Evolutionary conservation across 2,329 filamentous ascomycete species (phyloP).

Genomic region (Penicillium olsonii): DNA sequence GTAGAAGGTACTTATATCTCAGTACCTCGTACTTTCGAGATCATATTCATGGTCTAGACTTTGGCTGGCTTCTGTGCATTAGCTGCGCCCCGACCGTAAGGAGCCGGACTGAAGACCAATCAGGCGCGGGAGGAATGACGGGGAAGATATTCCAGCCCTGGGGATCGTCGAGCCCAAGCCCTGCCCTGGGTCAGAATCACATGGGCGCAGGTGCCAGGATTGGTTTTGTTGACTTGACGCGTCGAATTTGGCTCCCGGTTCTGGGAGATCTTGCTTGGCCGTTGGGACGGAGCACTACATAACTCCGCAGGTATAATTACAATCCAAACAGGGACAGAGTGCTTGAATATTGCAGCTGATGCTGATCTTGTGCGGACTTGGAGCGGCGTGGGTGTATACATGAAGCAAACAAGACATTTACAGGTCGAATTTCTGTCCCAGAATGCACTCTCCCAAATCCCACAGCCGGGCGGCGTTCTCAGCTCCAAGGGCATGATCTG

Average conservation of each 20-base stretch:
- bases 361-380: too few relatives aligned
- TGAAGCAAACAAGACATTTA: not conserved
- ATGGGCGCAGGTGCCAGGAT: not conserved
- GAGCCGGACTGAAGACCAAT: not conserved
- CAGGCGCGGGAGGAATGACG: not conserved
- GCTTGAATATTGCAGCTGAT: too few relatives aligned
- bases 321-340: too few relatives aligned
- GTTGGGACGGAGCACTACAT: not conserved
- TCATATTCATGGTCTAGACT: slow-evolving; percentile 17
- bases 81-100: slow-evolving; percentile 4
- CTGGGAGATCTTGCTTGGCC: not conserved
- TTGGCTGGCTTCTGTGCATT: slow-evolving; percentile 14
- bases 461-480: not conserved
- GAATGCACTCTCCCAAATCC: not conserved
- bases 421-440: not conserved
- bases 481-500: not conserved
- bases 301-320: not conserved
- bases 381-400: too few relatives aligned
- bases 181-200: not conserved
- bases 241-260: not conserved
- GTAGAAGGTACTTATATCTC: too few relatives aligned
- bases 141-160: not conserved
- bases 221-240: not conserved
- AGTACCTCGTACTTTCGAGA: not conserved
- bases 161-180: not conserved